These are phyloP conservation scores for Echinochloa phyllopogon DNA, from an alignment of 176 grass and related monocot species.

Conservation along the genomic window DNA sequence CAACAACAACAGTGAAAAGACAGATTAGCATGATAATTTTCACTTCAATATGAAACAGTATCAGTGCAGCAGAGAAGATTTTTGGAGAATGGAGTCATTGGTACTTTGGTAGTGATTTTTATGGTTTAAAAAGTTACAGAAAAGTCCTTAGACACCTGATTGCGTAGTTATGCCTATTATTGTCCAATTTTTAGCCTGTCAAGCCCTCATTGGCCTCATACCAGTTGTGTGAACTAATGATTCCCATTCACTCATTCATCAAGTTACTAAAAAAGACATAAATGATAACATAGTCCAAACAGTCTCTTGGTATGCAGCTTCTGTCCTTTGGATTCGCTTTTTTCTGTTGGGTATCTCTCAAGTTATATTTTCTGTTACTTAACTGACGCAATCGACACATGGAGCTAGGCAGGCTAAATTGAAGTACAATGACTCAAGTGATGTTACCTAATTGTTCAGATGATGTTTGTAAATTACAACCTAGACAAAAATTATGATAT, in stretches of 20 bases:
- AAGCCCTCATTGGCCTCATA: background rate
- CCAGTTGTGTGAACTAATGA: background rate
- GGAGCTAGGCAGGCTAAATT: background rate
- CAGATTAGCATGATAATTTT: constrained; percentile 20
- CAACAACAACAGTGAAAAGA: constrained; percentile 45
- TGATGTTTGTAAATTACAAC: constrained; percentile 16
- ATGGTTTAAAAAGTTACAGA: background rate
- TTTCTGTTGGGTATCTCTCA: background rate
- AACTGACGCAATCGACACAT: background rate
- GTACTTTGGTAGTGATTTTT: background rate
- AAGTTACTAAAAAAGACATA: background rate
- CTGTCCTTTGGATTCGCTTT: background rate
- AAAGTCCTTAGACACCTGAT: background rate
- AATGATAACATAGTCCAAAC: background rate
- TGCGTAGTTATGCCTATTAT: background rate
- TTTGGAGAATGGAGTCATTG: background rate
- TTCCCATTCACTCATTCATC: background rate
- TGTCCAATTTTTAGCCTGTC: background rate
- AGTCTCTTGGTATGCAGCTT: background rate
- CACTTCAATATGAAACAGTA: constrained; percentile 23
- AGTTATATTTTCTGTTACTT: background rate
- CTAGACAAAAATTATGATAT: constrained; percentile 2
- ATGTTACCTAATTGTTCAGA: background rate
- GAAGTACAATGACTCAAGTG: background rate
- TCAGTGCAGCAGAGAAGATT: background rate